A percentile compares a stretch with the other conserved stretches of the same genome.
Evolutionary conservation across 2,329 filamentous ascomycete species (phyloP).

Genomic region (Colletotrichum orchidophilum): DNA sequence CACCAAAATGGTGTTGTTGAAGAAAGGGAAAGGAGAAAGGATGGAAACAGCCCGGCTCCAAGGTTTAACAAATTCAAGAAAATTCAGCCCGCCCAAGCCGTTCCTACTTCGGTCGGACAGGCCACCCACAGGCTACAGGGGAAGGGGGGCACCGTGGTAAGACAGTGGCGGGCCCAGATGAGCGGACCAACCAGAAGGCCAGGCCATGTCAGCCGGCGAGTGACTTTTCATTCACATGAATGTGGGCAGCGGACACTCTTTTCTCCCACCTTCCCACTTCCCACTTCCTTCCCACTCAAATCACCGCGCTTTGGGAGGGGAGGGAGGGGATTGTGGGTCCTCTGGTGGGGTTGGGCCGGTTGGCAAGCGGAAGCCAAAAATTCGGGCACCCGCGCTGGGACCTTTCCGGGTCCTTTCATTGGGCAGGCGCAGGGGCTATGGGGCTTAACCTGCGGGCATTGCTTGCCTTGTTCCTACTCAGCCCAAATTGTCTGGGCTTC

Average conservation of each 20-base stretch:
- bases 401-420: conserved; percentile 12
- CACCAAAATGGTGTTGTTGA: conserved; percentile 38
- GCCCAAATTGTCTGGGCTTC: conserved; percentile 22
- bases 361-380: conserved; percentile 31
- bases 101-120: conserved; percentile 22
- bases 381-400: conserved; percentile 31
- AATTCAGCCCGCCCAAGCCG: conserved; percentile 31
- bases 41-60: conserved; percentile 17
- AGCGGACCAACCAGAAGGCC: conserved; percentile 23
- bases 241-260: background rate
- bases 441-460: background rate
- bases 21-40: conserved; percentile 27
- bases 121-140: conserved; percentile 12
- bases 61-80: conserved; percentile 26
- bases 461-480: conserved; percentile 27
- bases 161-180: background rate
- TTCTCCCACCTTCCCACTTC: background rate
- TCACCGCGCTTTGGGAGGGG: background rate
- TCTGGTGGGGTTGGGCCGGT: background rate
- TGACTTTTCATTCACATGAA: conserved; percentile 31
- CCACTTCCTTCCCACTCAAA: background rate
- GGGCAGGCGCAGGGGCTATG: conserved; percentile 31
- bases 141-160: background rate
- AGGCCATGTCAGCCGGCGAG: conserved; percentile 25
- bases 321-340: background rate